Base-by-base conservation (phyloP, 2,329 filamentous ascomycete species). In the Trichoderma polysporum region DNA sequence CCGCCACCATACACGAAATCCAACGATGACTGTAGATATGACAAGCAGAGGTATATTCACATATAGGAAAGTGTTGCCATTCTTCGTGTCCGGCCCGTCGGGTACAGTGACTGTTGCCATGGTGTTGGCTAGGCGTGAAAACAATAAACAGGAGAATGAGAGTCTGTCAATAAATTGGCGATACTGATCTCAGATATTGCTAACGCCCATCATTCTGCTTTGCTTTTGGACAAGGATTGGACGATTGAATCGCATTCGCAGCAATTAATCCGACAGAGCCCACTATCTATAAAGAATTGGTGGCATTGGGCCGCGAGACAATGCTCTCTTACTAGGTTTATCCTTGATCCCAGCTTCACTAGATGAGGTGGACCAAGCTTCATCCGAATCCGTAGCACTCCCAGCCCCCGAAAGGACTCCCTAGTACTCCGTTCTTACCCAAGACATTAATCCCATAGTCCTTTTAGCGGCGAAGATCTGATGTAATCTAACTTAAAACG, bases 1-100 rank as follows among this genome's bases (percentile, higher is more conserved):
- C 17, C 60, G 35, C 60, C 60, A 64, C 60, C 60, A 64, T n/a
- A 64, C 50, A 47, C 60, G 60, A 35, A 64, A 64, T 7, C 37
- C 37, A 54, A 64, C 60, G 13, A 64, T 35, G 12, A 7, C 2
- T 41, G 39, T 27, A 12, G 60, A 35, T 33, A 35, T 12, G 27
- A 35, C 37, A 29, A 64, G 60, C n/a, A 64, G 60, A 29, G 60
- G 60, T 33, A 64, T 54, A 27, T 54, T 64, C 35, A 64, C 60
- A 10, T 47, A 64, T 19, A 64, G 10, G 41, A 64, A 64, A 12
- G 49, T 56, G 50, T 64, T 12, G 19, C 60, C 60, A 29, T 64
- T 39, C 19, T 53, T 64, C 8, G 60, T 64, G 25, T 64, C 60
- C 13, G 60, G 50, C n/a, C 60, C 60, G 19, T 54, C 22, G 5